Base-by-base conservation (phyloP, 371 early-diverging fungal genomes). In the Rhizopus sp. region DNA sequence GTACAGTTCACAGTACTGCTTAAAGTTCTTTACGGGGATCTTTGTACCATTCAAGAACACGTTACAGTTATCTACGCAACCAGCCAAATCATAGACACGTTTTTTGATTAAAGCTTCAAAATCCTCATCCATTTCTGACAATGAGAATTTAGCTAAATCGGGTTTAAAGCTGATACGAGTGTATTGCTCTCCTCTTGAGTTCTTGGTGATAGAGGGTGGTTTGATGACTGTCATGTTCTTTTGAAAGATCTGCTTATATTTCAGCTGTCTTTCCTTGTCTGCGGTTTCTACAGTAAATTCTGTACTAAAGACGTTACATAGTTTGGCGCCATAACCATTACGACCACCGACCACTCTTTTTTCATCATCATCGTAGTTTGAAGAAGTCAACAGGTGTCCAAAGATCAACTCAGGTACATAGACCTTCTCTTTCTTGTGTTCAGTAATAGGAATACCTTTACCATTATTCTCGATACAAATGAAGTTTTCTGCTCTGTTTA, bases 321-420 rank as follows among this genome's bases (percentile, higher is more conserved):
- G 87, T 72, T 99, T 99, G 38, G 99, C 99, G 55, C 99, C 99
- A 71, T 96, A 99, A 46, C 99, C 99, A 74, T 99, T 99, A 47
- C 99, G 83, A 32, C 99, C 99, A 68, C 99, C 99, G 6, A 97
- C 95, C 16, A 97, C 91, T 71, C 99, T 99, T 73, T 99, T 95
- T 70, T 99, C 95, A 29, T 86, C 75, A 72, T 99, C 99, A 72
- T 99, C 89, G 73, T 99, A 99, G 83, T 99, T 99, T 55, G 96
- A 95, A 16, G 96, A 95, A 0, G 99, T 99, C 47, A 99, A 77
- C 17, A 99, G 79, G 67, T 99, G 99, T 0, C 99, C 99, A 83
- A 99, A 99, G 53, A 99, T 99, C 50, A 99, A 84, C 67, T 99
- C 99, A 3, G 99, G 99, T 0, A 99, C 98, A 66, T 97, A 99